Base-by-base conservation (phyloP, 139 green algal genomes). In the Micractinium sp. region DNA sequence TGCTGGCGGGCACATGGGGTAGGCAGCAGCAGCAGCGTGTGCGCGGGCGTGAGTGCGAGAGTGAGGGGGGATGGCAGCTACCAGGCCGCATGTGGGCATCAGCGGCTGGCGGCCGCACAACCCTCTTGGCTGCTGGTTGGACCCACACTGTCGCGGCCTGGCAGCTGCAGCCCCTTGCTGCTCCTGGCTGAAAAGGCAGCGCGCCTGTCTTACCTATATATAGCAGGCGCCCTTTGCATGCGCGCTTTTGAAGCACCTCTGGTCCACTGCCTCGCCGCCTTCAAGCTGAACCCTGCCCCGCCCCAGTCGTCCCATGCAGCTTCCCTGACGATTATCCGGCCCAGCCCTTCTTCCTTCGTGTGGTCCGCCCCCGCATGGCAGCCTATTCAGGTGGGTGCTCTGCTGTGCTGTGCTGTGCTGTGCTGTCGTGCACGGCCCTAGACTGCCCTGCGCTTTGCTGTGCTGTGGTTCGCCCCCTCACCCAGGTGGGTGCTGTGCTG, bases 321-420 rank as follows among this genome's bases (percentile, higher is more conserved):
- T 84, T 84, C 41, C 78, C 78, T 0, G 23, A 12, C 41, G 29
- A 67, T 47, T 84, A 84, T 15, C 78, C 78, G 0, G 20, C 78
- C 29, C 20, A 63, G 29, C 78, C 78, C 41, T 84, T 84, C 78
- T 84, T 84, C 78, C 78, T 84, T 14, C 78, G 78, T 2, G 78
- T 84, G 41, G 41, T 84, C 41, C 29, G 29, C 29, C 78, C 78
- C 19, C 78, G 47, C 78, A 84, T 84, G 78, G 78, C 27, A 20
- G 12, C 13, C 29, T 84, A 69, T 41, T 39, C 35, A 16, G 78
- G 78, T 84, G 78, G 12, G 78, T 29, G 2, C n/a, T 22, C 15
- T 2, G 69, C 47, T 56, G 47, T 9, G 9, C 47, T 56, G 18
- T 75, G 12, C 0, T 77, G 31, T 75, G 67, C 27, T 76, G 69